Evolutionary conservation across 257 asterid genomes (phyloP), one percentile per base, ranked within the genome.

Genomic region (Catharanthus roseus): DNA sequence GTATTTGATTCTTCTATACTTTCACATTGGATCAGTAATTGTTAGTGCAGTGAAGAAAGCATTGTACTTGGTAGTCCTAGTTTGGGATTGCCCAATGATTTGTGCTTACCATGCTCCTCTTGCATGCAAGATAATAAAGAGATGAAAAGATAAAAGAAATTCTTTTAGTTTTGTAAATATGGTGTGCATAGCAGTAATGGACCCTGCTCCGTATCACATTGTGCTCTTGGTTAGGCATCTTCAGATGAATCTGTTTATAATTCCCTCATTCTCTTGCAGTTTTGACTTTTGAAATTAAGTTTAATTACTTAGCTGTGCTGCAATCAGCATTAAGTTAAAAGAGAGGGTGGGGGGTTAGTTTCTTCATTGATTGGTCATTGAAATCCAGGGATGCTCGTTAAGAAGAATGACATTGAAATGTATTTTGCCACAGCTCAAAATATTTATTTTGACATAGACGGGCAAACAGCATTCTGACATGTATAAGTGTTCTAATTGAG

Each of bases 401-500:
- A 62, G 31, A 36, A 2, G 68, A 3, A 19, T n/a, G 7, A 41
- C 21, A 44, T 65, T 66, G 56, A 19, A 44, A 44, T 42, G 18
- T 19, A 16, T 8, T 66, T 66, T 24, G 4, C 28, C 16, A 28
- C 24, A 44, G 41, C 23, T 44, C 4, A 16, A 21, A 57, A 16
- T 66, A 47, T 28, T 66, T 66, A 47, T 28, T 66, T 45, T 44
- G 54, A 38, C 5, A 13, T 9, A 6, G 28, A 15, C 0, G 16
- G 49, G 23, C 26, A 5, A 16, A 15, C 41, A 2, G 6, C 26
- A 31, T 67, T 15, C 54, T 21, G 58, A 19, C 39, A n/a, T 57
- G 65, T 67, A 6, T 29, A 19, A 67, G 23, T 67, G 57, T 68
- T 51, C 31, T 44, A 11, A 15, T 51, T 12, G 72, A 68, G 41